phyloP scores from a whole-genome alignment of 306 rosid species.

The Dryas alaskensis region DNA sequence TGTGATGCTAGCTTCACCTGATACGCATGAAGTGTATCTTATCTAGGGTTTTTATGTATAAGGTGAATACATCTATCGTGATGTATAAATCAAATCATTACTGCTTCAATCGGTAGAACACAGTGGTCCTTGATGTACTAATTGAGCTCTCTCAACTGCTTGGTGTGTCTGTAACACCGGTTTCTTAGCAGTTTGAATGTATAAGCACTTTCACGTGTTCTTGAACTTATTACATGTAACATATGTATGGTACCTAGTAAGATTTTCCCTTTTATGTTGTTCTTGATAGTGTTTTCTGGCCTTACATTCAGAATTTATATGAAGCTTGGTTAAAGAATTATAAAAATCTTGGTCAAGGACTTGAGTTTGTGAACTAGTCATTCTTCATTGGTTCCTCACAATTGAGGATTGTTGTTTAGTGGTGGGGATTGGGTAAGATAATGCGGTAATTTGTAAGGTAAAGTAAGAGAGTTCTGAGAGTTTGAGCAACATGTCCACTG shows the following conservation, averaged over 20 bases:
- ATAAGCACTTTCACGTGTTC: not conserved
- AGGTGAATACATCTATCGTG: not conserved
- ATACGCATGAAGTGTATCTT: not conserved
- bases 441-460: too few relatives aligned
- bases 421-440: too few relatives aligned
- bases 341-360: too few relatives aligned
- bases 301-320: not conserved
- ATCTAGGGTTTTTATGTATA: not conserved
- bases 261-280: not conserved
- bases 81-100: not conserved
- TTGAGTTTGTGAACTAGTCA: too few relatives aligned
- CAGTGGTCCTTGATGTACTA: not conserved
- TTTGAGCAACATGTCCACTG: too few relatives aligned
- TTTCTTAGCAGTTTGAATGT: not conserved
- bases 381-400: too few relatives aligned
- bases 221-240: not conserved
- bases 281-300: not conserved
- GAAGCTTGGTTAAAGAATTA: too few relatives aligned
- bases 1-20: not conserved
- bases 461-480: too few relatives aligned
- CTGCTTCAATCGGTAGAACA: not conserved
- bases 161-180: not conserved
- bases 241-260: not conserved
- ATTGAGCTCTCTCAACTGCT: not conserved
- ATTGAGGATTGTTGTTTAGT: too few relatives aligned